A percentile compares a stretch with the other conserved stretches of the same genome.
Evolutionary conservation across 192 early-diverging fungal genomes (phyloP).

Genomic region (Backusella parvicylindrica): DNA sequence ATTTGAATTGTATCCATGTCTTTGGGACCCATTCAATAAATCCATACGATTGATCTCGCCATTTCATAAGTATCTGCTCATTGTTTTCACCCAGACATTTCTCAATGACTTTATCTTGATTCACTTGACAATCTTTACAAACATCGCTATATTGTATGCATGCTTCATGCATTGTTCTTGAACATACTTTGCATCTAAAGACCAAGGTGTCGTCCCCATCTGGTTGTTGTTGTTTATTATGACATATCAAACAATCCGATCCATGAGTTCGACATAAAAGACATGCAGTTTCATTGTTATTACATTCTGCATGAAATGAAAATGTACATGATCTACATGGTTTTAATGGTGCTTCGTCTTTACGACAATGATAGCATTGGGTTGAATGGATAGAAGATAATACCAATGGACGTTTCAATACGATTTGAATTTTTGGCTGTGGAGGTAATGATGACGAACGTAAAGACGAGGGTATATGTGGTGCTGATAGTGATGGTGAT

Average conservation of each 20-base stretch:
- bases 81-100: neutral
- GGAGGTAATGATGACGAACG: neutral
- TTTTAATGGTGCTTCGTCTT: neutral
- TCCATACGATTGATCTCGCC: neutral
- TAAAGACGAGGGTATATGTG: neutral
- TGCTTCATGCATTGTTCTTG: neutral
- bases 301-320: neutral
- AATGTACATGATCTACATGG: neutral
- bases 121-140: neutral
- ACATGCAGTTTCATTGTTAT: neutral
- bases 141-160: neutral
- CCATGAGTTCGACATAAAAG: neutral
- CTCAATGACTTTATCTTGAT: neutral
- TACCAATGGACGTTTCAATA: neutral
- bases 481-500: neutral
- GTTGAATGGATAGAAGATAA: neutral
- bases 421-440: neutral
- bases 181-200: neutral
- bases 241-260: neutral
- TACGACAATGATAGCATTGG: neutral
- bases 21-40: neutral
- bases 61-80: neutral
- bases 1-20: neutral
- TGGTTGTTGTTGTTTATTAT: neutral
- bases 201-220: neutral